Conservation (phyloP, 2,329 filamentous ascomycete species). For the Aspergillus spinulosporus region DNA sequence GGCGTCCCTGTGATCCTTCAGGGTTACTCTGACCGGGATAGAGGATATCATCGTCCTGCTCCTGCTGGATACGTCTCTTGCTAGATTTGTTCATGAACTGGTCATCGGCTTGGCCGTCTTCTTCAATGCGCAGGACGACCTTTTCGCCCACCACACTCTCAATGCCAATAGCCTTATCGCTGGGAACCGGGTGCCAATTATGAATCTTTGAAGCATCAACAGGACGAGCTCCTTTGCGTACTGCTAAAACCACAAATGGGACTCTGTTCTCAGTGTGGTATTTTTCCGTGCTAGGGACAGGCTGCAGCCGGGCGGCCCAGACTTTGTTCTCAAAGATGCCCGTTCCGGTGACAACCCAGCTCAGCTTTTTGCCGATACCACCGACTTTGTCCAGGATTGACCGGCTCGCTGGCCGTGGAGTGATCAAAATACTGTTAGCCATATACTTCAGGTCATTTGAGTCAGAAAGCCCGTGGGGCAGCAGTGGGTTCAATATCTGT, state of each 20-base stretch:
- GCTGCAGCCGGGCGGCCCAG: constrained; percentile 81
- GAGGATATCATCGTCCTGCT: constrained; percentile 53
- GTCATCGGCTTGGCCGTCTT: constrained; percentile 65
- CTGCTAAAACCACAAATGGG: constrained; percentile 79
- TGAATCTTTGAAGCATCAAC: constrained; percentile 79
- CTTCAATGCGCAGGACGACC: constrained; percentile 75
- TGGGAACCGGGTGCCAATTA: constrained; percentile 75
- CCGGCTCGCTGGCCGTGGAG: constrained; percentile 70
- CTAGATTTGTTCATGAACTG: constrained; percentile 60
- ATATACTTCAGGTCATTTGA: constrained; percentile 72
- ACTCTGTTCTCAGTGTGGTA: constrained; percentile 77
- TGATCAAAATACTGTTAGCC: constrained; percentile 89
- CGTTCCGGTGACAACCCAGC: constrained; percentile 78
- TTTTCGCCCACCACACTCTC: constrained; percentile 87
- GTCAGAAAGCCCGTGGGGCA: constrained; percentile 63
- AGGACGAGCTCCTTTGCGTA: constrained; percentile 72
- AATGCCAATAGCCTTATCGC: constrained; percentile 71
- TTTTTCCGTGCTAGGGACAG: constrained; percentile 65
- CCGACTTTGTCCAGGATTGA: constrained; percentile 79
- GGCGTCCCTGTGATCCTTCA: constrained; percentile 26
- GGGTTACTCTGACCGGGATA: constrained; percentile 32
- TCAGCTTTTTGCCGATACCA: constrained; percentile 78
- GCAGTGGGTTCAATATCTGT: constrained; percentile 57
- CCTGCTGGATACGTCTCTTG: constrained; percentile 61
- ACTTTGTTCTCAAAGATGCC: constrained; percentile 75